Evolutionary conservation across 2,329 filamentous ascomycete genomes (phyloP), one percentile per base, ranked within the genome.

Genomic region (Metarhizium album): DNA sequence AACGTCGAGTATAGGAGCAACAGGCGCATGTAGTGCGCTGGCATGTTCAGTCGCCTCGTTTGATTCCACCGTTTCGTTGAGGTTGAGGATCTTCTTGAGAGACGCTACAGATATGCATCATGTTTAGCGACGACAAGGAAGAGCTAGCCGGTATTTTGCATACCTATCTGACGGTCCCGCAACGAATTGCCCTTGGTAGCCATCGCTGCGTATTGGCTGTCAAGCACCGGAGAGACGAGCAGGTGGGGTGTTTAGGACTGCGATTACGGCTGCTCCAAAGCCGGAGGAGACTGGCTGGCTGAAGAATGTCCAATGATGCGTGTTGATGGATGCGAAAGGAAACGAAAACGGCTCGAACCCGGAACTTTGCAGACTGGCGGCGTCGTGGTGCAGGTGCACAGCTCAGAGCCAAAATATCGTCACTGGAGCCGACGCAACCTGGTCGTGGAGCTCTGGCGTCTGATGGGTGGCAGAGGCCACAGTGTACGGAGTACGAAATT

Each of bases 1-100:
- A 45, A 87, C 78, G 59, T 90, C 90, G 54, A 95, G 73, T 49
- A 96, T 86, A 16, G 88, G 85, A n/a, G 84, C 83, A 37, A 84
- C 79, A 22, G 85, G 80, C 50, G 84, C 76, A 50, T 84, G 72
- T 9, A 84, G 69, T 47, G 82, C 83, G 62, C 83, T 84, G 51
- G 79, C 73, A 45, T 79, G 72, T 24, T 24, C 20, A 38, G 45
- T 46, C 13, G 76, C 66, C 52, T 90, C 86, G 53, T 87, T 78
- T 47, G 78, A 72, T 51, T 80, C 63, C 71, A 78, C 54, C 70
- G 80, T 77, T 62, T 93, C 84, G 70, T 98, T 98, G 58, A 98
- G 75, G 67, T 96, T 97, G 58, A 98, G 81, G 62, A 98, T 90
- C 70, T 89, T 91, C 74, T 95, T 90, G 62, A 98, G 89, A 18